These are phyloP conservation scores for Clavaria fumosa DNA, from an alignment of 768 basidiomycete genomes.

Conservation along the genomic window DNA sequence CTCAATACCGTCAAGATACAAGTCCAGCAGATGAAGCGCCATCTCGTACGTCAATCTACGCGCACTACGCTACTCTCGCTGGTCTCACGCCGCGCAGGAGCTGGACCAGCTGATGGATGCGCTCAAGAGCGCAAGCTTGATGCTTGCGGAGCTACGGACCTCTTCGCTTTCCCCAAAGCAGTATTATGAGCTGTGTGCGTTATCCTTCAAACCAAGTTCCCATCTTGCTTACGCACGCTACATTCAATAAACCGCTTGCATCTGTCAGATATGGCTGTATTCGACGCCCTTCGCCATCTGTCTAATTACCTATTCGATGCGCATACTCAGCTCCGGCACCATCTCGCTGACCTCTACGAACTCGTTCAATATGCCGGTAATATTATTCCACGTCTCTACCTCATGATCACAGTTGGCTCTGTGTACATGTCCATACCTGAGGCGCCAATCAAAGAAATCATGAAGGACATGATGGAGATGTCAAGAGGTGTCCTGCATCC, in stretches of 20 bases:
- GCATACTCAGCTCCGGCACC: conserved; percentile 81
- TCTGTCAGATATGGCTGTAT: conserved; percentile 85
- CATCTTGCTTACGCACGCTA: neutral
- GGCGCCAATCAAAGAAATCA: conserved; percentile 96
- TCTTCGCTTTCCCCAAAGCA: conserved; percentile 91
- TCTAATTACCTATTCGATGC: conserved; percentile 96
- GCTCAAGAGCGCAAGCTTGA: conserved; percentile 89
- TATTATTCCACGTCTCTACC: conserved; percentile 84
- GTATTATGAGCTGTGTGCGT: conserved; percentile 93
- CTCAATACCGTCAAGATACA: conserved; percentile 80
- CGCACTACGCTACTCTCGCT: conserved; percentile 1
- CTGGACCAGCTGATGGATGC: conserved; percentile 97
- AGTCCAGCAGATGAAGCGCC: conserved; percentile 88
- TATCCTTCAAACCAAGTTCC: neutral
- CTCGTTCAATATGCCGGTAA: conserved; percentile 99
- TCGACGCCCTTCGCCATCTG: conserved; percentile 89
- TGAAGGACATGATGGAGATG: conserved; percentile 99
- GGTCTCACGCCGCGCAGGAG: conserved; percentile 37
- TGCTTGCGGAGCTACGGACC: conserved; percentile 92
- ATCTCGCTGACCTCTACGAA: conserved; percentile 96
- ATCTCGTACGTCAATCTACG: conserved; percentile 44
- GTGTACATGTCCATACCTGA: conserved; percentile 99
- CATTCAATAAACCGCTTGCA: neutral
- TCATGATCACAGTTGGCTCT: conserved; percentile 99
- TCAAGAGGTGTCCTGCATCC: conserved; percentile 93